Conservation (phyloP, 768 basidiomycete genomes). For the Pleurotus pulmonarius region DNA sequence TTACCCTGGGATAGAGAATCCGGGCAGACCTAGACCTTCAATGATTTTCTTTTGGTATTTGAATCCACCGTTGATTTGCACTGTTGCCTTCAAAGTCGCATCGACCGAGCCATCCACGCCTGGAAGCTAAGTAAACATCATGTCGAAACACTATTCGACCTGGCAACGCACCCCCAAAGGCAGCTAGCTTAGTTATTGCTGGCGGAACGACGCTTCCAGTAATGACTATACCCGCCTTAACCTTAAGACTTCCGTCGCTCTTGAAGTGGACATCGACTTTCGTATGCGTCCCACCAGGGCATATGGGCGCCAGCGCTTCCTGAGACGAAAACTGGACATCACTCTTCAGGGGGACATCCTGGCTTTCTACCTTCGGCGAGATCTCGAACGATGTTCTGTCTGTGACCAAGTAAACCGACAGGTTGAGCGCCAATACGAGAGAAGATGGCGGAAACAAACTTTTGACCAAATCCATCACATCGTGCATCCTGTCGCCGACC, state of each 20-base stretch:
- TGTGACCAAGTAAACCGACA: too few relatives aligned
- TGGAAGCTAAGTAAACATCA: neutral
- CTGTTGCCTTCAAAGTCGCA: neutral
- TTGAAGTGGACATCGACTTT: neutral
- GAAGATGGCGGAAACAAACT: neutral
- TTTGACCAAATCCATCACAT: neutral
- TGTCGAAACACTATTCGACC: too few relatives aligned
- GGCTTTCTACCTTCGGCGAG: neutral
- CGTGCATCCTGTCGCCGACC: neutral
- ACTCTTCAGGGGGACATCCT: neutral
- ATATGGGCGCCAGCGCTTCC: neutral
- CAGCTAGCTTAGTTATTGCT: slow-evolving; percentile 20
- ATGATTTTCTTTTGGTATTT: neutral
- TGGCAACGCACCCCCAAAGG: slow-evolving; percentile 13
- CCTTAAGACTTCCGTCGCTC: slow-evolving; percentile 13
- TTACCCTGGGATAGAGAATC: too few relatives aligned
- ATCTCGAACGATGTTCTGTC: neutral
- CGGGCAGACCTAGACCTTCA: too few relatives aligned
- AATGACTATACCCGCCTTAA: slow-evolving; percentile 20
- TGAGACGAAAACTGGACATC: neutral
- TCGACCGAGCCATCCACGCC: neutral
- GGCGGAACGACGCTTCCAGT: slow-evolving; percentile 26
- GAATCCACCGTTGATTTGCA: neutral
- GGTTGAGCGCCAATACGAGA: too few relatives aligned
- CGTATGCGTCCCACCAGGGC: neutral